Evolutionary conservation across 202 grass and related monocot genomes (phyloP).

Genomic region (Hordeum pubiflorum): DNA sequence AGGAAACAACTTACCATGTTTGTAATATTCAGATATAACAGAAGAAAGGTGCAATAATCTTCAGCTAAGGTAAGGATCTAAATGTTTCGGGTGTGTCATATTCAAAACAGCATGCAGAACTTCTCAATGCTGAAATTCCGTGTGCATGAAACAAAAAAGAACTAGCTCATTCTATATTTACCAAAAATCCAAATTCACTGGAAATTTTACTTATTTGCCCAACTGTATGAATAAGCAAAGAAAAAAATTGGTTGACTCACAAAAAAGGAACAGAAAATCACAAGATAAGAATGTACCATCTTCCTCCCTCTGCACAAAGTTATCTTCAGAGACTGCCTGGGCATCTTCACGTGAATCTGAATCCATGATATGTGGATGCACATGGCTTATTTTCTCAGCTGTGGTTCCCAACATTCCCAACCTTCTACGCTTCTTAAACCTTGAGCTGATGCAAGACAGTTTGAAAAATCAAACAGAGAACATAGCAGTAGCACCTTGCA

Average conservation of each 20-base stretch:
- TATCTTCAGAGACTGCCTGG: conserved; percentile 43
- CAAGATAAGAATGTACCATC: conserved; percentile 51
- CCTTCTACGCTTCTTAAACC: conserved; percentile 52
- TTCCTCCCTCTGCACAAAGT: conserved; percentile 44
- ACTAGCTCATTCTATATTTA: neutral
- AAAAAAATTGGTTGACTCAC: neutral
- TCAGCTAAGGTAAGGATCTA: neutral
- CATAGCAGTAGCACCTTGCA: neutral
- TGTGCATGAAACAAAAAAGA: neutral
- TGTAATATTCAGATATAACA: neutral
- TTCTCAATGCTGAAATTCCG: neutral
- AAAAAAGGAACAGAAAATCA: neutral
- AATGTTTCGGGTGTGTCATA: neutral
- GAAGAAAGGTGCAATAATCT: neutral
- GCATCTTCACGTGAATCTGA: conserved; percentile 64
- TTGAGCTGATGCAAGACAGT: conserved; percentile 54
- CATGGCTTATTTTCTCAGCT: conserved; percentile 47
- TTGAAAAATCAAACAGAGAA: conserved; percentile 16
- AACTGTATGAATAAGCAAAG: neutral
- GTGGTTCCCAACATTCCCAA: conserved; percentile 29
- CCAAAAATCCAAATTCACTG: neutral
- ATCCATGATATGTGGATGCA: conserved; percentile 67
- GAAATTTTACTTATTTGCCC: neutral
- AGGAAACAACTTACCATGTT: neutral
- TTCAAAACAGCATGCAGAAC: neutral